A percentile compares a stretch with the other conserved stretches of the same genome.
phyloP scores from a whole-genome alignment of 805 yeast species.

The Ogataea pilisensis region DNA sequence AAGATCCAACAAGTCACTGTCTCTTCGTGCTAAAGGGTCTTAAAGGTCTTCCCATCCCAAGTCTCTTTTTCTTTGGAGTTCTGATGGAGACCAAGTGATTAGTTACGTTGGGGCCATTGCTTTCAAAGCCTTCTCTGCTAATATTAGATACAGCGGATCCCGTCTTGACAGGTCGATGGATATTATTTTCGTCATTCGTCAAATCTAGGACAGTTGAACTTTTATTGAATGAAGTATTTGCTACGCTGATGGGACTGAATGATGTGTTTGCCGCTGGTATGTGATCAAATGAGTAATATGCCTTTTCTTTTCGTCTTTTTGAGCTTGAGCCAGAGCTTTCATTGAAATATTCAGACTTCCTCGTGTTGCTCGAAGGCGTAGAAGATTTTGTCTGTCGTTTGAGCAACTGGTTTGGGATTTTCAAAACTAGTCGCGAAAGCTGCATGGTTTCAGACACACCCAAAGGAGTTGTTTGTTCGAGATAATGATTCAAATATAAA shows the following conservation, averaged over 20 bases:
- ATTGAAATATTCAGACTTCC: not conserved
- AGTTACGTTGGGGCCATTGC: too few relatives aligned
- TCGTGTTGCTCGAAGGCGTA: not conserved
- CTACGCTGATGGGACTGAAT: not conserved
- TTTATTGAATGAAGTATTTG: not conserved
- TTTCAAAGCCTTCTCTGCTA: too few relatives aligned
- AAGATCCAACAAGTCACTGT: too few relatives aligned
- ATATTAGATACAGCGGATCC: too few relatives aligned
- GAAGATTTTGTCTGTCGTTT: not conserved
- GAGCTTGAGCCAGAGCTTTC: not conserved
- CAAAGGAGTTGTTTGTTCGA: slow-evolving; percentile 13
- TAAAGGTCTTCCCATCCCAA: slow-evolving; percentile 28
- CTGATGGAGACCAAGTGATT: too few relatives aligned
- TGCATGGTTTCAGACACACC: slow-evolving; percentile 3
- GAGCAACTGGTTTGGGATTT: not conserved
- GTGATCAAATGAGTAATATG: slow-evolving; percentile 3
- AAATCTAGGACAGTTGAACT: not conserved
- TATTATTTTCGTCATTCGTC: too few relatives aligned
- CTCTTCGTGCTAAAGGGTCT: slow-evolving; percentile 14
- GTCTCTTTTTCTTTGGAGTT: slow-evolving; percentile 14
- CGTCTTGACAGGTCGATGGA: too few relatives aligned
- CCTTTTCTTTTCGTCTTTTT: not conserved
- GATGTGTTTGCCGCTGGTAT: slow-evolving; percentile 4
- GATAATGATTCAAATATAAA: slow-evolving; percentile 20
- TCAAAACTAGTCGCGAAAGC: not conserved